Evolutionary conservation across 495 filamentous ascomycete genomes (phyloP), one percentile per base, ranked within the genome.

Genomic region (Penicillium cosmopolitanum): DNA sequence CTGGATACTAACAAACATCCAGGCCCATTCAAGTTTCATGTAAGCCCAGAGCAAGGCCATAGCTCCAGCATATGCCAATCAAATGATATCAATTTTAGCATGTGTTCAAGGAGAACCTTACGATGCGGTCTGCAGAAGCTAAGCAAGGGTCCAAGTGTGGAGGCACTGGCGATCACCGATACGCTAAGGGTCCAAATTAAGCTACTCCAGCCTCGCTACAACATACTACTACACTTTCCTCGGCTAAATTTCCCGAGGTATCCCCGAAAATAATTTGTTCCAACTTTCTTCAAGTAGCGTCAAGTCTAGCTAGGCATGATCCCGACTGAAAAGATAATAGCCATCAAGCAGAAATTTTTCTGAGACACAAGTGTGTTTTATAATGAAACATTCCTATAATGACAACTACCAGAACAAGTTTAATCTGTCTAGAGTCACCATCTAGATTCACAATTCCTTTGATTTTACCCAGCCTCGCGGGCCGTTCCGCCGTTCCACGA

Each of bases 371-470:
- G 35, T 56, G 25, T 36, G 46, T 46, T 35, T 56, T 51, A 46
- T 51, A 51, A 25, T 56, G 52, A 61, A 61, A 61, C 58, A 56
- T 12, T 34, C 3, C 1, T 44, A 35, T 40, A 8, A 51, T 46
- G 2, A 55, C 23, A 15, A 55, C 34, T 36, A 36, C 50, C 42
- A 46, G 42, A 3, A n/a, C 13, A 33, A 36, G 15, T 21, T 51
- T 18, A 18, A 46, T 35, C 36, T 19, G 5, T 51, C 28, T 11
- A 47, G 53, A 25, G 38, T 46, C 31, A 28, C 38, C 53, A 56
- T 47, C 53, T 34, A 31, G 3, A 16, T 23, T 43, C 23, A 23
- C 18, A 18, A 19, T 43, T 28, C 12, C 12, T 51, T 34, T n/a
- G 11, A 15, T 12, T 57, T 48, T 25, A 57, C 21, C 44, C 55